Evolutionary conservation across 345 rosid genomes (phyloP).

Genomic region (Acer saccharum): DNA sequence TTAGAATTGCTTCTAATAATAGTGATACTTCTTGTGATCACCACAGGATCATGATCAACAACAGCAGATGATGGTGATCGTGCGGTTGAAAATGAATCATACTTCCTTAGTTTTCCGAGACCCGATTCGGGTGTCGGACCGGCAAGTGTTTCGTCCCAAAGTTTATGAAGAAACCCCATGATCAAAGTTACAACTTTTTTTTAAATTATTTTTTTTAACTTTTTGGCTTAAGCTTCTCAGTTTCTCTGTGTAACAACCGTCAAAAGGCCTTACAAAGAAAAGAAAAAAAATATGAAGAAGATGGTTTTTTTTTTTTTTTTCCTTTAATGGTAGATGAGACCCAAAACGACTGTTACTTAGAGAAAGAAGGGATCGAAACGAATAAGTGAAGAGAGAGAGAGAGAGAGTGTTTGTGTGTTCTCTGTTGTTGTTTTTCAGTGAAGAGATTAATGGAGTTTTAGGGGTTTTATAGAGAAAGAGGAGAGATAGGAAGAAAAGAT

Average conservation of each 20-base stretch:
- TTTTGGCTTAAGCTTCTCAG: conserved; percentile 13
- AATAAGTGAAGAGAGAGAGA: conserved; percentile 32
- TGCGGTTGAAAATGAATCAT: conserved; percentile 48
- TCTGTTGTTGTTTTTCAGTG: not conserved
- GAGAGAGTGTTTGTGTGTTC: conserved; percentile 11
- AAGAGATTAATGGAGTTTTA: conserved; percentile 18
- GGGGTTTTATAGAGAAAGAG: conserved; percentile 35
- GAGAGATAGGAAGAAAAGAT: conserved; percentile 1
- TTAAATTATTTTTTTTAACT: no score
- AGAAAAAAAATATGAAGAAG: not conserved
- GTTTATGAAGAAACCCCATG: conserved; percentile 79
- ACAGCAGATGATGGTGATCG: conserved; percentile 14
- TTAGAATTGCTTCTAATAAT: conserved; percentile 40
- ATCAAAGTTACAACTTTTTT: not conserved
- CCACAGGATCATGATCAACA: not conserved
- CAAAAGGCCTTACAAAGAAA: conserved; percentile 17
- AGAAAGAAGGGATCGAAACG: conserved; percentile 42
- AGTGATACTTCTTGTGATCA: conserved; percentile 65
- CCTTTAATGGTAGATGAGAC: conserved; percentile 12
- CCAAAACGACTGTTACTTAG: conserved; percentile 53
- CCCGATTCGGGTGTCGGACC: conserved; percentile 87
- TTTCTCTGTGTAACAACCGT: conserved; percentile 47
- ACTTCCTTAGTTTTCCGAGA: conserved; percentile 56
- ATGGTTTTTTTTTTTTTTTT: not conserved
- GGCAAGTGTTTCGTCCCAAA: conserved; percentile 96